phyloP scores from a whole-genome alignment of 2,329 filamentous ascomycete genomes.

The Apiospora koreana region DNA sequence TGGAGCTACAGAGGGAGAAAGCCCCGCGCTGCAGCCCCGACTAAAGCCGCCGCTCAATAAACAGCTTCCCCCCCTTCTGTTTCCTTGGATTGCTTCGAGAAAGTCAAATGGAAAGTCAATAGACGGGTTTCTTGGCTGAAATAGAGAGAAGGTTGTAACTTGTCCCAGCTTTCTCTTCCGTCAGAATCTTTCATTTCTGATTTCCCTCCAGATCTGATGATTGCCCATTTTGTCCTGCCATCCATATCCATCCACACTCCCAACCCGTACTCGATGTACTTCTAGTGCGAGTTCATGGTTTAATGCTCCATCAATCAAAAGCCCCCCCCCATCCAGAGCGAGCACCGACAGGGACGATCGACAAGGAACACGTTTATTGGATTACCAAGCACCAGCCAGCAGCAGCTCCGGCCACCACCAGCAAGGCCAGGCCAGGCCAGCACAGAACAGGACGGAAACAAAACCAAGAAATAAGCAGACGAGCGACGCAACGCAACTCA shows the following conservation, averaged over 20 bases:
- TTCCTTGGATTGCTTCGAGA: not conserved
- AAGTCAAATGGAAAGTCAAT: constrained; percentile 6
- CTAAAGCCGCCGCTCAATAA: not conserved
- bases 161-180: not conserved
- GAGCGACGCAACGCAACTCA: not conserved
- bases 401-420: too few species aligned
- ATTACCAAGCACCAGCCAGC: not conserved
- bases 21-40: not conserved
- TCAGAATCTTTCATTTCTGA: not conserved
- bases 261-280: not conserved
- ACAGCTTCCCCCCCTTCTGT: not conserved
- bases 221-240: too few species aligned
- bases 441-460: not conserved
- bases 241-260: not conserved
- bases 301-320: constrained; percentile 1
- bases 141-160: not conserved
- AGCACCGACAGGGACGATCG: not conserved
- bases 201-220: not conserved
- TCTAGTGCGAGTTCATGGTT: not conserved
- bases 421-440: not conserved
- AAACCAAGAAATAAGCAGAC: not conserved
- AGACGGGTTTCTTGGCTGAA: not conserved
- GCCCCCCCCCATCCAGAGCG: not conserved
- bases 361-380: constrained; percentile 7
- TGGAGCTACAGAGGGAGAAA: not conserved